Conservation (phyloP, 2,329 filamentous ascomycete genomes). For the Myriosclerotinia curreyana region DNA sequence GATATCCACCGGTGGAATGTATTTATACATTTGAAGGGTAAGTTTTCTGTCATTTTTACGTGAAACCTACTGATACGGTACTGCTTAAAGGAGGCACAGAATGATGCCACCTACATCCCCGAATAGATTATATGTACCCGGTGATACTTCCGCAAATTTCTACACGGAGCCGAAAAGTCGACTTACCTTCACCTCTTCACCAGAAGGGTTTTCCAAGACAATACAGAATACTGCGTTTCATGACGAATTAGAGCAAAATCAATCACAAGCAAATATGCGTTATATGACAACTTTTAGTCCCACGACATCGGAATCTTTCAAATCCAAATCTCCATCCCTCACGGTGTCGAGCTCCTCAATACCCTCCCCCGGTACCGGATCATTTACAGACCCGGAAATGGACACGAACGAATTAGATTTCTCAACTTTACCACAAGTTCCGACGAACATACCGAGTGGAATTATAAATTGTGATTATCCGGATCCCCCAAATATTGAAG, state of each 20-base stretch:
- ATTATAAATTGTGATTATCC: background rate
- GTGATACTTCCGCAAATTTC: background rate
- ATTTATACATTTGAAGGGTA: constrained; percentile 20
- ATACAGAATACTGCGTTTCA: background rate
- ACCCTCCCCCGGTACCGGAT: background rate
- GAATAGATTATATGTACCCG: constrained; percentile 8
- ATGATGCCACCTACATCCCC: background rate
- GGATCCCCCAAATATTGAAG: background rate
- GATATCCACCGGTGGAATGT: constrained; percentile 21
- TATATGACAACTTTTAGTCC: background rate
- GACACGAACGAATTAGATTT: background rate
- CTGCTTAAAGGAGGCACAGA: background rate
- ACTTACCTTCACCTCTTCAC: background rate
- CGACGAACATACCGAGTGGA: background rate
- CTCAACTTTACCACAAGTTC: background rate
- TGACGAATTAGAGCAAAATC: background rate
- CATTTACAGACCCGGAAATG: background rate
- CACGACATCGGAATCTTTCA: background rate
- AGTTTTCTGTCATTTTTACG: background rate
- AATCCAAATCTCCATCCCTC: background rate
- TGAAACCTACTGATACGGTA: constrained; percentile 2
- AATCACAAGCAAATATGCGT: background rate
- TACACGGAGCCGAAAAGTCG: background rate
- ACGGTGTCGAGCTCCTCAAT: background rate
- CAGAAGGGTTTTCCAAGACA: background rate